Evolutionary conservation across 768 basidiomycete genomes (phyloP), one percentile per base, ranked within the genome.

Genomic region (Dacryopinax spathularia): DNA sequence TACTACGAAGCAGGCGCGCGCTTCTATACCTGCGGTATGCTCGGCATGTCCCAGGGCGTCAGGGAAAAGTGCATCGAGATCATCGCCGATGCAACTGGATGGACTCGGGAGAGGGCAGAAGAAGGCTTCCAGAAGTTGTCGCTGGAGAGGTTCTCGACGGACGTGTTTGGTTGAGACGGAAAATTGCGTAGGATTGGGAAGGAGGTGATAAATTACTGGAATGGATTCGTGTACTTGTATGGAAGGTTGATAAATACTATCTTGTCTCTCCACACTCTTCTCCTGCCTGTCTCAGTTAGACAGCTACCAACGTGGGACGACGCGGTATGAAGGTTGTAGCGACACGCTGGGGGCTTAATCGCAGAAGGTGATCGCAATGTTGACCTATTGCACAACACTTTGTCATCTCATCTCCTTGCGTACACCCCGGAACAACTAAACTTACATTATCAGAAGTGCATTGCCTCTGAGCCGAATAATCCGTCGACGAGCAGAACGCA

Each of bases 21-120:
- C 75, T 76, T 78, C 65, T 80, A 75, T 67, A 75, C 77, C 9
- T 81, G 79, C 64, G 79, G 79, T 7, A 76, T 77, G 1, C 67
- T 73, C 13, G 70, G 69, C 33, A 70, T 79, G 43, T 75, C 78
- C 4, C 71, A 73, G 20, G 78, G 77, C 0, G 70, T 81, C 62
- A 77, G 75, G 66, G 69, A 70, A 7, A 71, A 69, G 12, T 70
- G 77, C 9, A 72, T 76, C 1, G 72, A 75, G 22, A 73, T 80
- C 31, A 73, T 79, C 65, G 71, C 73, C 64, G 63, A 65, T 4
- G 61, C 7, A 10, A 62, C 34, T 37, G 64, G 37, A 33, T 48
- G 72, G 67, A 60, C 41, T 66, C 69, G 72, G 12, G 68, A 65
- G 5, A 70, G 74, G 41, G 77, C 77, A 0, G 68, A 69, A 10